phyloP scores from a whole-genome alignment of 306 rosid species.

The Senna siamea region DNA sequence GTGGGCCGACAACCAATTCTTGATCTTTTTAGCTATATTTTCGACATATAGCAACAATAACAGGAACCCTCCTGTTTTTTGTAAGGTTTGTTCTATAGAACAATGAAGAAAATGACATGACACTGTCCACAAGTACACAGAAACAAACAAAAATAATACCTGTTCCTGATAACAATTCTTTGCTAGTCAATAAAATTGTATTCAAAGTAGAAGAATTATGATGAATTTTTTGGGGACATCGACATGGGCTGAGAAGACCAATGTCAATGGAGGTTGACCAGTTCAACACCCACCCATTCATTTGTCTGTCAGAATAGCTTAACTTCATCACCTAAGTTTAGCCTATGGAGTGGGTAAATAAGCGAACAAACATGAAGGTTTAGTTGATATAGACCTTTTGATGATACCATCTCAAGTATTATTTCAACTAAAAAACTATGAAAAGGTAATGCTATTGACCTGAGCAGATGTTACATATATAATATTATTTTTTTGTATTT shows the following conservation, averaged over 20 bases:
- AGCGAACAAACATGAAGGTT: neutral
- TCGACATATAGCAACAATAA: constrained; percentile 34
- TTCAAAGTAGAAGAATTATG: neutral
- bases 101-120: constrained; percentile 48
- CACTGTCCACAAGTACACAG: constrained; percentile 43
- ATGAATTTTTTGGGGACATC: too few species aligned
- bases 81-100: constrained; percentile 38
- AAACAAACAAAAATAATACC: constrained; percentile 50
- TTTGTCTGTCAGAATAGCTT: constrained; percentile 21
- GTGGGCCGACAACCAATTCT: constrained; percentile 60
- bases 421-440: neutral
- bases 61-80: constrained; percentile 34
- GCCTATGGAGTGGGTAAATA: too few species aligned
- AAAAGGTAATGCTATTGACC: too few species aligned
- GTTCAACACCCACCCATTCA: constrained; percentile 25
- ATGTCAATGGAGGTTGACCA: constrained; percentile 1
- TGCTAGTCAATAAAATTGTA: constrained; percentile 39
- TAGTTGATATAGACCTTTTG: too few species aligned
- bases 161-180: constrained; percentile 31
- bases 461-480: too few species aligned
- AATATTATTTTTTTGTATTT: neutral
- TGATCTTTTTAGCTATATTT: constrained; percentile 20
- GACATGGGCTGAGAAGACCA: neutral
- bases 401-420: neutral
- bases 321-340: neutral